Evolutionary conservation across 192 early-diverging fungal genomes (phyloP).

Genomic region (Coemansia sp.): DNA sequence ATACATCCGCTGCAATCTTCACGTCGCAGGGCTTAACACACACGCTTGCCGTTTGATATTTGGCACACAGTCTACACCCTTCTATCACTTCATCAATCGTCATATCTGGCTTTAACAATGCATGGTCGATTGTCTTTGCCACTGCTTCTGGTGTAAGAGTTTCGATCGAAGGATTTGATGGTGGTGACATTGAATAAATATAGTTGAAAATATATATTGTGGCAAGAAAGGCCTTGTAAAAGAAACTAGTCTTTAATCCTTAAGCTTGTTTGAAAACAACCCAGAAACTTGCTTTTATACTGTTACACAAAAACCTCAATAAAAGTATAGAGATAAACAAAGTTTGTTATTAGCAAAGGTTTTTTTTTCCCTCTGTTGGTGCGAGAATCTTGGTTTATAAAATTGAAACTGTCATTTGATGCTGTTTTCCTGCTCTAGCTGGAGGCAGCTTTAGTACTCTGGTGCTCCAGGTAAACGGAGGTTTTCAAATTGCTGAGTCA

Average conservation of each 20-base stretch:
- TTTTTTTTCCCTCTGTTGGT: too few relatives aligned
- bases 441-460: too few relatives aligned
- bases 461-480: too few relatives aligned
- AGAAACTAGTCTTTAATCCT: too few relatives aligned
- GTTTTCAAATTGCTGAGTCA: too few relatives aligned
- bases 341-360: too few relatives aligned
- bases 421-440: too few relatives aligned
- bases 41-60: conserved; percentile 57
- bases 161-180: conserved; percentile 40
- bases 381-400: too few relatives aligned
- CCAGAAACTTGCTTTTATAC: neutral
- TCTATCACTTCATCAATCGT: conserved; percentile 55
- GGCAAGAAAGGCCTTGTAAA: neutral
- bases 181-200: conserved; percentile 11
- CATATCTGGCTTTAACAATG: conserved; percentile 58
- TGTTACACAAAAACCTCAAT: too few relatives aligned
- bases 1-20: conserved; percentile 38
- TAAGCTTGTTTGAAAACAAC: neutral
- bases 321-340: too few relatives aligned
- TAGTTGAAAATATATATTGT: neutral
- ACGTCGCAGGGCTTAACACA: conserved; percentile 68
- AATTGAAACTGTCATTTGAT: too few relatives aligned
- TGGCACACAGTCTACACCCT: conserved; percentile 55
- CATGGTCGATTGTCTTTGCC: conserved; percentile 62
- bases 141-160: conserved; percentile 54